Evolutionary conservation across 164 flowering plant species (phyloP).

Genomic region (Aristolochia contorta): DNA sequence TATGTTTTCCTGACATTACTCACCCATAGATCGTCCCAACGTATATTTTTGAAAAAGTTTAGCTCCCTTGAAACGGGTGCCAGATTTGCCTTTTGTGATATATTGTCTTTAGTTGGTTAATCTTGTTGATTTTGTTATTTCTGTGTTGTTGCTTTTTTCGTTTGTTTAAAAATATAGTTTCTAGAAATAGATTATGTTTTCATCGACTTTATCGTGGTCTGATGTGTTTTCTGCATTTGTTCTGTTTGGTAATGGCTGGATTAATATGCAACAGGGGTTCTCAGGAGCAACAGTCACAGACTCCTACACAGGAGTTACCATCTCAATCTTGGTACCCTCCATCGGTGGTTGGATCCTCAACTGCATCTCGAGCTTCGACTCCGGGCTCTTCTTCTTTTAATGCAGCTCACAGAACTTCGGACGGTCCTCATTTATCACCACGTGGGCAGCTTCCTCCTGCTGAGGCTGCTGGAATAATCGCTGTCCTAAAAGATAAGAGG

Average conservation of each 20-base stretch:
- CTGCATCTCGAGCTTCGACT: slow-evolving; percentile 62
- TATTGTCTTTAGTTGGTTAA: neutral
- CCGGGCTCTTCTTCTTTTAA: slow-evolving; percentile 36
- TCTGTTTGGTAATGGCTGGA: neutral
- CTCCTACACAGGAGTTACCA: slow-evolving; percentile 26
- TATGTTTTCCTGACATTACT: neutral
- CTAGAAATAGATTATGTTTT: neutral
- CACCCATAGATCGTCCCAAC: neutral
- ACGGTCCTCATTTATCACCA: slow-evolving; percentile 34
- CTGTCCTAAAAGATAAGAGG: slow-evolving; percentile 68
- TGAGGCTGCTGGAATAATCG: slow-evolving; percentile 73
- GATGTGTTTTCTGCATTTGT: neutral
- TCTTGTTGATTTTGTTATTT: neutral
- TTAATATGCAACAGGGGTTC: slow-evolving; percentile 43
- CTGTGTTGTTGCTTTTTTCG: neutral
- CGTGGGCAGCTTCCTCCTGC: slow-evolving; percentile 55
- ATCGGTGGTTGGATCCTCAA: slow-evolving; percentile 44
- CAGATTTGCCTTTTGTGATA: neutral
- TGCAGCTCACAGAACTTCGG: slow-evolving; percentile 31
- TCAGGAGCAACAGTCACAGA: slow-evolving; percentile 36
- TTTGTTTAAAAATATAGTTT: neutral
- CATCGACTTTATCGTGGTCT: neutral
- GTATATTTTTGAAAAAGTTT: neutral
- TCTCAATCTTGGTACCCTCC: slow-evolving; percentile 63
- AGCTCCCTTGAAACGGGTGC: neutral